Evolutionary conservation across 768 basidiomycete genomes (phyloP), one percentile per base, ranked within the genome.

Genomic region (Pleurotus djamor): DNA sequence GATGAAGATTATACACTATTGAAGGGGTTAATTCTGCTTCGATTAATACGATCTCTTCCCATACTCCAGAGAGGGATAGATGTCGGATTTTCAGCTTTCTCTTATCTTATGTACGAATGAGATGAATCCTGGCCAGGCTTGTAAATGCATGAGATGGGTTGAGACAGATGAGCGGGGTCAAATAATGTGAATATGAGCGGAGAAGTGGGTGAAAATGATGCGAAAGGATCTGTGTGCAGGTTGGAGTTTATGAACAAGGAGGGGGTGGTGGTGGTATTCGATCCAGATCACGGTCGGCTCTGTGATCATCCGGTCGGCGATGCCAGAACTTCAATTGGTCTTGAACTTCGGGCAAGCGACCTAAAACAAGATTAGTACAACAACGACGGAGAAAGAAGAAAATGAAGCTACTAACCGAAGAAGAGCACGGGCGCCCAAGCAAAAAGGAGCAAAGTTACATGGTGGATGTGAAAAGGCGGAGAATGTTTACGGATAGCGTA

Each of bases 381-480:
- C 12, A 35, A 35, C 2, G 14, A 34, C 7, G 51, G 51, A 7
- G 34, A 13, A 5, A 35, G 32, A 37, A 12, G 36, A 2, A 41
- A 5, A 38, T 12, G 2, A 21, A 48, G 12, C 10, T 9, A 65
- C 77, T 62, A 57, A 81, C 86, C 79, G 63, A 88, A 83, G 37
- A 86, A 66, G 17, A 88, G 36, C 8, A 74, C 71, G 6, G 87
- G 87, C 5, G 78, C 83, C 87, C 86, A 89, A 8, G 77, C 84
- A 7, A 74, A 77, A 28, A 87, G 69, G 14, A 89, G 64, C 48
- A 89, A 67, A 41, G 84, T 83, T 57, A 89, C 66, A 66, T 89
- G 84, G 60, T 89, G 87, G 33, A 86, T 82, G 32, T 86, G 87
- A 63, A 89, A 81, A 4, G 86, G 72, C 2, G 87, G 85, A 10